Evolutionary conservation across 108 stramenopile species (phyloP), one percentile per base, ranked within the genome.

Genomic region (Skeletonema potamos): DNA sequence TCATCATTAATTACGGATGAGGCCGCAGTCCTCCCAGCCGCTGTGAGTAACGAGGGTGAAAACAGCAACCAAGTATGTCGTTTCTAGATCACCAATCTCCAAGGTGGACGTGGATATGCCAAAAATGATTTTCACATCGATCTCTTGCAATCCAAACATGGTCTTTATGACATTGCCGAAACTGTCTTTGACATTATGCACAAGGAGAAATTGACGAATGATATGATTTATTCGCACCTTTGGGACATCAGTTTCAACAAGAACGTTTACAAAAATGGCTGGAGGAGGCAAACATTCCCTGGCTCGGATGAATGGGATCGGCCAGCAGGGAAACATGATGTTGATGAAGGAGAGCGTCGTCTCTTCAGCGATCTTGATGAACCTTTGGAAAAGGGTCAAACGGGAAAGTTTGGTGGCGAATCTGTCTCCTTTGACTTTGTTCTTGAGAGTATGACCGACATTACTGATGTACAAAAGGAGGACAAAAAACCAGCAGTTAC

Each of bases 311-410:
- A 56, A 24, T 66, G 29, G 26, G 24, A 55, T 57, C 56, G 54
- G 0, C 56, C 65, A 27, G 26, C 54, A 15, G 39, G 9, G 20
- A 13, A 20, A 3, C 0, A 13, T 3, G 67, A 58, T 27, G 17
- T 58, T 60, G 67, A 68, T 61, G 67, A 33, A 18, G 58, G 67
- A 20, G 67, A 58, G 29, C 57, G 30, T 20, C 66, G 66, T 58
- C 55, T 68, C 12, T 60, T 68, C 1, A 39, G 24, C 4, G 20
- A 24, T 30, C 32, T 68, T 10, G n/a, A 37, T 10, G n/a, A 22
- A 9, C 67, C 67, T 33, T 11, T 68, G 30, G 33, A 28, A 1
- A 27, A 60, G 9, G 58, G 67, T 6, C 59, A 68, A 46, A 68
- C 34, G 59, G 57, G 67, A 34, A 30, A 18, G 2, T 68, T 60